Base-by-base conservation (phyloP, 2,329 filamentous ascomycete species). In the Neonectria ditissima region DNA sequence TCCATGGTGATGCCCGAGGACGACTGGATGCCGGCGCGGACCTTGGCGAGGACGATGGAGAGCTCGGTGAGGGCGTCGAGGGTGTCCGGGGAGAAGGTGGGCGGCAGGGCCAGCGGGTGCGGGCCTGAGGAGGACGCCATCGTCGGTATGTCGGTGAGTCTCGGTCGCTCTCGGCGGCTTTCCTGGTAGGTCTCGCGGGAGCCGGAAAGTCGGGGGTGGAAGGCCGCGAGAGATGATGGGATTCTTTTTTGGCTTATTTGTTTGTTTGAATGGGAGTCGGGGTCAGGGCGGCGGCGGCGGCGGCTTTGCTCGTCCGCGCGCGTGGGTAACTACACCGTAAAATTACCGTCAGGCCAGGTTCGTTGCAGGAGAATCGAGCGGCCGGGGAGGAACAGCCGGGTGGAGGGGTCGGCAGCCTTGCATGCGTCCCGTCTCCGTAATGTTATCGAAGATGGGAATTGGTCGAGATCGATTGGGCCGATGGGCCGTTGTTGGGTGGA, bases 61-160 rank as follows among this genome's bases (percentile, higher is more conserved):
- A 97, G 88, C 74, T 94, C 89, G 26, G 94, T 93, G 57, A 97
- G 87, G 70, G 93, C 88, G 82, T 97, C 94, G 81, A 97, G 93
- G 53, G 89, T 89, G 78, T 94, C 91, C 28, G 94, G 92, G 53
- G 92, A 87, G 66, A 96, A 91, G 59, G 91, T 88, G 3, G 86
- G 80, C 32, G 90, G 85, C 62, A 87, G 81, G 66, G 82, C 81
- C 74, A 85, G 82, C 22, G 80, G 81, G 74, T 80, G 82, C 51
- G 80, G 72, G 41, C 63, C 57, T 30, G 69, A 63, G 48, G 80
- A 80, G 74, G 75, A 65, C 57, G 71, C 50, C 71, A 74, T 74
- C 51, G 56, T 66, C 60, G 55, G 60, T 59, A 59, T 28, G 51
- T 50, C 59, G 59, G 62, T 52, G 52, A 58, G 54, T 30, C 58